Evolutionary conservation across 2,329 filamentous ascomycete genomes (phyloP).

Genomic region (Macrophomina tecta): DNA sequence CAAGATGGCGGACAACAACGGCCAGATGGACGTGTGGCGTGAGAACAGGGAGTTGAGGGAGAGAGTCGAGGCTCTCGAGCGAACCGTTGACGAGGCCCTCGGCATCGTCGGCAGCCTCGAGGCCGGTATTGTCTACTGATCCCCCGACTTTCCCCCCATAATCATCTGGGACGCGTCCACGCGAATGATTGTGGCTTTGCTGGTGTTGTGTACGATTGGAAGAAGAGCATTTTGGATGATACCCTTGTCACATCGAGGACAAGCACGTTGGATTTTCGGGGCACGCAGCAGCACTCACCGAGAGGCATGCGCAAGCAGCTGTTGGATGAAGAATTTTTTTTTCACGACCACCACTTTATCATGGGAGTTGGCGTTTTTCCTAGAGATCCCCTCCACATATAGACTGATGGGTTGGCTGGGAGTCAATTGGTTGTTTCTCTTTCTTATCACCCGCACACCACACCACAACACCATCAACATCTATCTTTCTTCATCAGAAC

Average conservation of each 20-base stretch:
- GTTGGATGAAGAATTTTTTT: constrained; percentile 11
- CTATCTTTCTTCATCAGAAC: constrained; percentile 20
- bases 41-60: constrained; percentile 62
- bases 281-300: background rate
- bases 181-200: constrained; percentile 12
- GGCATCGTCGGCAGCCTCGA: constrained; percentile 52
- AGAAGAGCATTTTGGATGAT: constrained; percentile 20
- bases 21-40: constrained; percentile 57
- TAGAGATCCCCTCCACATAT: constrained; percentile 20
- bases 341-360: constrained; percentile 15
- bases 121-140: constrained; percentile 30
- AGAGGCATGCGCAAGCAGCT: constrained; percentile 7
- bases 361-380: constrained; percentile 16
- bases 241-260: constrained; percentile 11
- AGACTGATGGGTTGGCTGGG: constrained; percentile 21
- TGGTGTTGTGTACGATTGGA: constrained; percentile 17
- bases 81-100: constrained; percentile 62
- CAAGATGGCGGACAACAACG: constrained; percentile 47
- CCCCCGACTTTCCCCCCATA: background rate
- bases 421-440: constrained; percentile 22
- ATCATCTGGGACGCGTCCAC: background rate
- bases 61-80: constrained; percentile 60
- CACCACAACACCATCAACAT: constrained; percentile 2
- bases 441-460: background rate
- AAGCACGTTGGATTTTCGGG: constrained; percentile 21